Evolutionary conservation across 2,329 filamentous ascomycete species (phyloP), one percentile per base, ranked within the genome.

Genomic region (Arthrobotrys entomopaga): DNA sequence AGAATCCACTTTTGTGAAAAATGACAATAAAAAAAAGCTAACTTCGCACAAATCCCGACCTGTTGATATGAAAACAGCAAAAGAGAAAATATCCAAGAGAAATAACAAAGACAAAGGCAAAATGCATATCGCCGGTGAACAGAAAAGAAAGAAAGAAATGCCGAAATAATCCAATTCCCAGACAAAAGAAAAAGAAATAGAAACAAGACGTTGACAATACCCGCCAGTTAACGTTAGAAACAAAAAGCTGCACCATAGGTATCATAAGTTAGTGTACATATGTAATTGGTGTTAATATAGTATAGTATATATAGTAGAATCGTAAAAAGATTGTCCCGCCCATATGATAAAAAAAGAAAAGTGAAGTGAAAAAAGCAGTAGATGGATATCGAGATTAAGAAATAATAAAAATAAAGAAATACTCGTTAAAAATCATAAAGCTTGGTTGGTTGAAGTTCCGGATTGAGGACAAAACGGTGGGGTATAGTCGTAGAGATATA

Each of bases 231-330:
- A 66, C 26, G 42, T 59, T 3, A 46, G 56, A 57, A 42, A 13
- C 48, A 57, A 56, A 38, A 24, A 49, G 54, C 19, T 50, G 49
- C 60, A 66, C 56, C 49, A 26, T 67, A 74, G 70, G 70, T 65
- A 74, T 67, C 70, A 63, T 74, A 65, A 67, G 63, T 56, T 74
- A 74, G 56, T 74, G 34, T 74, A 74, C 70, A 74, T 29, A 66
- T 69, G 34, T 57, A 26, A 19, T 57, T 50, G 49, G 50, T 56
- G 52, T 63, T 63, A 66, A 69, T 74, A 73, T 66, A 59, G 43
- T 61, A 67, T 67, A 74, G 38, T 50, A 46, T 6, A 46, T 46
- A 34, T 10, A 16, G 20, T 20, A 29, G 26, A 43, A 26, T 65
- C 60, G 52, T 54, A 65, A 49, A 53, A 24, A 63, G 11, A 61